Evolutionary conservation across 768 basidiomycete species (phyloP).

Genomic region (Russula ochroleuca): DNA sequence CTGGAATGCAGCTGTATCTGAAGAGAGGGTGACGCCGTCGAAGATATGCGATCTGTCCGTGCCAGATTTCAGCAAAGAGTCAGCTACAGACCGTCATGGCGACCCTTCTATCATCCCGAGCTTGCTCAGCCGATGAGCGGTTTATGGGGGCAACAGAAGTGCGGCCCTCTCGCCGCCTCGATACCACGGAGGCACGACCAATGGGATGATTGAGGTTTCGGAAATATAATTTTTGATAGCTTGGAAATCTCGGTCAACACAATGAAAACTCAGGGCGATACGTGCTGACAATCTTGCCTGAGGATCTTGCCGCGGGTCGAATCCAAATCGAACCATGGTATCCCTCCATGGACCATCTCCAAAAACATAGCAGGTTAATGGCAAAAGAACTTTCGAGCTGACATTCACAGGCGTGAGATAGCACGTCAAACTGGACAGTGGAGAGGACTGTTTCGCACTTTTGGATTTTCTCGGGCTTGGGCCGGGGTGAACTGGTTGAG

Average conservation of each 20-base stretch:
- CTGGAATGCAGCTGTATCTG: slow-evolving; percentile 91
- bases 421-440: background rate
- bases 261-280: background rate
- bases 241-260: slow-evolving; percentile 4
- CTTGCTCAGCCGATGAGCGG: slow-evolving; percentile 38
- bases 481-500: slow-evolving; percentile 71
- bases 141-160: slow-evolving; percentile 28
- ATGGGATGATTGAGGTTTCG: slow-evolving; percentile 83
- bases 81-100: slow-evolving; percentile 21
- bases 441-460: slow-evolving; percentile 49
- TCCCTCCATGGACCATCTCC: slow-evolving; percentile 94
- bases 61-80: background rate
- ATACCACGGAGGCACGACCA: slow-evolving; percentile 68
- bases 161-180: slow-evolving; percentile 56
- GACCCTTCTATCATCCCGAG: slow-evolving; percentile 28
- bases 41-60: slow-evolving; percentile 69
- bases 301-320: slow-evolving; percentile 79
- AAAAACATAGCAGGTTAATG: slow-evolving; percentile 82
- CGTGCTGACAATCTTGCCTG: slow-evolving; percentile 66
- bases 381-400: slow-evolving; percentile 79
- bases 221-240: slow-evolving; percentile 91
- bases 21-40: slow-evolving; percentile 73
- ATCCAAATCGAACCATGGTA: slow-evolving; percentile 77
- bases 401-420: slow-evolving; percentile 5
- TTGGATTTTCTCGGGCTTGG: slow-evolving; percentile 66